A percentile compares a stretch with the other conserved stretches of the same genome.
Conservation (phyloP, 75 land plant species). For the Larix kaempferi region DNA sequence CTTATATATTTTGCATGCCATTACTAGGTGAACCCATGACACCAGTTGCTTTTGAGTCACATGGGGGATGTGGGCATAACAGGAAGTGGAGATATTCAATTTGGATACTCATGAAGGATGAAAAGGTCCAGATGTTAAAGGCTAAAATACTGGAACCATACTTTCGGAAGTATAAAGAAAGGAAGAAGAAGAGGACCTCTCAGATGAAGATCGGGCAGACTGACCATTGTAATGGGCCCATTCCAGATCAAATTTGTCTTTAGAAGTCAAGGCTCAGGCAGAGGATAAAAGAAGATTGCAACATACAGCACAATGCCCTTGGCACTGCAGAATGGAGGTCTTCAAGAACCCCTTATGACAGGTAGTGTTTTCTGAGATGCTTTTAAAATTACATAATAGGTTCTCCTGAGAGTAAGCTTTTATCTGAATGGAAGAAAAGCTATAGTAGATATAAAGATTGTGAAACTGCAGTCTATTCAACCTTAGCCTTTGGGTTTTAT, state of each 20-base stretch:
- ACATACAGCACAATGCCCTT: neutral
- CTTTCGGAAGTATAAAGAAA: constrained; percentile 7
- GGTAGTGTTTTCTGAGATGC: neutral
- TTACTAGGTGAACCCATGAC: constrained; percentile 1
- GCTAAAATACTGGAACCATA: neutral
- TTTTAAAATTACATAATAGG: neutral
- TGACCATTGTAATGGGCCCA: neutral
- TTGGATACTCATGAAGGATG: neutral
- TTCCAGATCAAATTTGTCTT: neutral
- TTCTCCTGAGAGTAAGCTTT: neutral
- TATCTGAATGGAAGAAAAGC: neutral
- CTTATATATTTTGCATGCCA: neutral
- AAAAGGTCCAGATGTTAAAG: neutral
- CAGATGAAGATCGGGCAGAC: neutral
- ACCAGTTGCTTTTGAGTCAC: neutral
- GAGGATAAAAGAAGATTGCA: neutral
- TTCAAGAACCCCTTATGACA: neutral
- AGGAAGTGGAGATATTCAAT: constrained; percentile 7
- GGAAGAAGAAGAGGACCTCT: neutral
- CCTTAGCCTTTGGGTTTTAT: neutral
- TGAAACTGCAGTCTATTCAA: neutral
- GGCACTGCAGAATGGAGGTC: neutral
- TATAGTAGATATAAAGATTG: neutral
- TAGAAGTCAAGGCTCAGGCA: constrained; percentile 3
- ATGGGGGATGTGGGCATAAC: neutral